Percentiles rank a stretch among this genome's conserved stretches.
Conservation (phyloP, 176 grass and related monocot genomes). For the Triticum urartu region DNA sequence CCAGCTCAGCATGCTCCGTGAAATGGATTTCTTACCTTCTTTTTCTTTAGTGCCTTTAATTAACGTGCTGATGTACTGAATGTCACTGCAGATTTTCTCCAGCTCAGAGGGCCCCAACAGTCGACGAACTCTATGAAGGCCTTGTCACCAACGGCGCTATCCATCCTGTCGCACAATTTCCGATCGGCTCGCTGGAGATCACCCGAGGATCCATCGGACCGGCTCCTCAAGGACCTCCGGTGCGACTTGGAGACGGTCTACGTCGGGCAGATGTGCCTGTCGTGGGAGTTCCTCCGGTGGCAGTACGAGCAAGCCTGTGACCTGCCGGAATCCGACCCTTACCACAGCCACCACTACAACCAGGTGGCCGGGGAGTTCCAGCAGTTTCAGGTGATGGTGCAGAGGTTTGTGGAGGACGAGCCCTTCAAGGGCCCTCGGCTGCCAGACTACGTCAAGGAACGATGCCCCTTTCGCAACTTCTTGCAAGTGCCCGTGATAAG, state of each 20-base stretch:
- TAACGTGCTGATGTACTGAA: background rate
- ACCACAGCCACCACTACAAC: slow-evolving; percentile 74
- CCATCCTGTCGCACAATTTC: slow-evolving; percentile 77
- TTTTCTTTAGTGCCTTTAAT: background rate
- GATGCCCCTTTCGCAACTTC: slow-evolving; percentile 71
- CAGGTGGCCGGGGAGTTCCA: slow-evolving; percentile 91
- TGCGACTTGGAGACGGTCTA: slow-evolving; percentile 89
- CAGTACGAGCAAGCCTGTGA: slow-evolving; percentile 85
- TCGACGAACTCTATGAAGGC: slow-evolving; percentile 55
- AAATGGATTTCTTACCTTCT: background rate
- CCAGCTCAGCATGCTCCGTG: slow-evolving; percentile 9
- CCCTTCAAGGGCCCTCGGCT: slow-evolving; percentile 80
- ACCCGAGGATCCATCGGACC: slow-evolving; percentile 54
- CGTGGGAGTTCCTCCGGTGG: slow-evolving; percentile 97
- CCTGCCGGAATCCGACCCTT: slow-evolving; percentile 71
- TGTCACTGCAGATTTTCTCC: slow-evolving; percentile 67
- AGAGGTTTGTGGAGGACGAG: slow-evolving; percentile 87
- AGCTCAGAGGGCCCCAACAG: slow-evolving; percentile 66
- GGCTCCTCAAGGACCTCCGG: slow-evolving; percentile 74
- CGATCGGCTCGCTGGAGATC: slow-evolving; percentile 43
- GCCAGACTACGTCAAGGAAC: slow-evolving; percentile 85
- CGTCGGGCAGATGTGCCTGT: slow-evolving; percentile 87
- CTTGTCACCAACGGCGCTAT: slow-evolving; percentile 56
- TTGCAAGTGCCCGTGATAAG: slow-evolving; percentile 84
- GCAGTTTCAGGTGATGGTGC: slow-evolving; percentile 86